Evolutionary conservation across 2,329 filamentous ascomycete genomes (phyloP), one percentile per base, ranked within the genome.

Genomic region (Calonectria pteridis): DNA sequence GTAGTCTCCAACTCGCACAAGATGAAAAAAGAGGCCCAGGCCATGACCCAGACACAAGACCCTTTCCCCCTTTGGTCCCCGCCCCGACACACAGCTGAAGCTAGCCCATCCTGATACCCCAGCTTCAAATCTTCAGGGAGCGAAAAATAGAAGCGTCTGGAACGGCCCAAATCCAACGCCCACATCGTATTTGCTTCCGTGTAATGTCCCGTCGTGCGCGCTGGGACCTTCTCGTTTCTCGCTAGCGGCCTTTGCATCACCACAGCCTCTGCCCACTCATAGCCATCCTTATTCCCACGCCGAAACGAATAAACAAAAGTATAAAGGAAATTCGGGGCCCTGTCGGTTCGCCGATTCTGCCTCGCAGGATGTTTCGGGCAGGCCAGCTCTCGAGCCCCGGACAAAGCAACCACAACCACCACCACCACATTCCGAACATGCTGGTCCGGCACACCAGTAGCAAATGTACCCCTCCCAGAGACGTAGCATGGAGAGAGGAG

Each of bases 151-250:
- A 69, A 63, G 31, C 55, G 58, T 64, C 67, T 62, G n/a, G 55
- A 64, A 69, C 67, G 55, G 37, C 43, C 58, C 55, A 55, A 64
- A 69, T 55, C 62, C 49, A 62, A 23, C 35, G 55, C 67, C 55
- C 43, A 58, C 46, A 51, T 64, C 67, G 67, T 69, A 69, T 69
- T 64, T 23, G 29, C 40, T 69, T 69, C 67, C 55, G 55, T 69
- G 67, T 62, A 69, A 69, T 69, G 40, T 50, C 40, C 55, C 55
- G 26, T 28, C 29, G 43, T 46, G 28, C 33, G 26, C 28, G 9
- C 55, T 28, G 43, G 67, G 43, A 26, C 46, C 55, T 49, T 62
- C 49, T 63, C 37, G 46, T 69, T 64, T 50, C 37, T 31, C 26
- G 37, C 40, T 46, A 64, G 37, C 28, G 37, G 59, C 43, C 29